Percentiles rank a stretch among this genome's conserved stretches.
Conservation (phyloP, 148 eudicot species). For the Chenopodium quinoa region DNA sequence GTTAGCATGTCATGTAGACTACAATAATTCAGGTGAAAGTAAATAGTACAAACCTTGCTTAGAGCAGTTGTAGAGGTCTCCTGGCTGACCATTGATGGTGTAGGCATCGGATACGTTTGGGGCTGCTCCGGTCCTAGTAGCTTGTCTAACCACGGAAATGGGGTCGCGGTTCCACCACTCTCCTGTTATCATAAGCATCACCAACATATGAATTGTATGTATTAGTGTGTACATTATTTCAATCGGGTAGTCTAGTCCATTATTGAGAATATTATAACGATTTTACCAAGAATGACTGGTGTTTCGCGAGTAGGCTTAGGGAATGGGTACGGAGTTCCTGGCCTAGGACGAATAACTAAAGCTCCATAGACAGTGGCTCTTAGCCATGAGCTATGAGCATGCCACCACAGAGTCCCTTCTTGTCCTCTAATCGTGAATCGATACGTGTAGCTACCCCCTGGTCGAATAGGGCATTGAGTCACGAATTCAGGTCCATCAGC, state of each 20-base stretch:
- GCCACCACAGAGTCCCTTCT: constrained; percentile 99
- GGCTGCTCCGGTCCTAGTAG: constrained; percentile 71
- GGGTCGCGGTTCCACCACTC: constrained; percentile 98
- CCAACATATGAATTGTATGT: not conserved
- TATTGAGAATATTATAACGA: not conserved
- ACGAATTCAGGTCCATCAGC: constrained; percentile 97
- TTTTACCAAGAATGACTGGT: constrained; percentile 71
- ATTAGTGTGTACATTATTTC: not conserved
- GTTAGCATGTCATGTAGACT: not conserved
- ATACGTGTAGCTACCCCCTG: constrained; percentile 86
- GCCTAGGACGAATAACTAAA: constrained; percentile 64
- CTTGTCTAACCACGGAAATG: constrained; percentile 55
- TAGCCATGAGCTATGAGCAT: constrained; percentile 95
- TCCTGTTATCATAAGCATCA: constrained; percentile 39
- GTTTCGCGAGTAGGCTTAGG: constrained; percentile 76
- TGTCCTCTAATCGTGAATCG: constrained; percentile 72
- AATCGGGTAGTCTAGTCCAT: not conserved
- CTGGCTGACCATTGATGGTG: constrained; percentile 95
- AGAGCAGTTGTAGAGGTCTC: constrained; percentile 88
- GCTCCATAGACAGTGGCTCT: constrained; percentile 96
- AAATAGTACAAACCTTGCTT: constrained; percentile 50
- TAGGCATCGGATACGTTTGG: constrained; percentile 88
- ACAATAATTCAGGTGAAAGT: not conserved
- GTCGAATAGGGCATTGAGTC: constrained; percentile 95
- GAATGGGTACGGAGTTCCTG: constrained; percentile 82